These are phyloP conservation scores for Enteropsectra breve DNA, from an alignment of 371 early-diverging fungal genomes.

Conservation along the genomic window DNA sequence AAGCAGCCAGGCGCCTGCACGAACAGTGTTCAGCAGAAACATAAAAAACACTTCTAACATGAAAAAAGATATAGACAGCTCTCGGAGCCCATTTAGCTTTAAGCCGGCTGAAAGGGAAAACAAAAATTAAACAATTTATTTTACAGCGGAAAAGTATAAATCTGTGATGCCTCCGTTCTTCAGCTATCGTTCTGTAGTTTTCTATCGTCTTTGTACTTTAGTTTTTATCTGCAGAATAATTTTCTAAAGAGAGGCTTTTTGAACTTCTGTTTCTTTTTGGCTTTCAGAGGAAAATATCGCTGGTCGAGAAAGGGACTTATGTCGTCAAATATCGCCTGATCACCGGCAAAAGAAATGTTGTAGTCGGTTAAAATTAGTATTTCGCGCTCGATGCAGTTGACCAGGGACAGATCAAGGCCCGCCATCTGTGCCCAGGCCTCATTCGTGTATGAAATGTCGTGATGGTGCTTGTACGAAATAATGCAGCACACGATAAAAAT, in stretches of 20 bases:
- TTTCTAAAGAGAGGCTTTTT: too few species aligned
- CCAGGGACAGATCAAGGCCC: background rate
- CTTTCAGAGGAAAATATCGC: background rate
- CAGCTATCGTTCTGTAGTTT: too few species aligned
- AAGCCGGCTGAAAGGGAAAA: too few species aligned
- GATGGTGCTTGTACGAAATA: slow-evolving; percentile 11
- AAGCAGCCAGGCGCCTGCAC: background rate
- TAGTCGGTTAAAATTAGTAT: slow-evolving; percentile 12
- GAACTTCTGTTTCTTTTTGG: background rate
- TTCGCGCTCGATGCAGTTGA: slow-evolving; percentile 5
- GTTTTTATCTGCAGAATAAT: too few species aligned
- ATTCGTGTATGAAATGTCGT: slow-evolving; percentile 20
- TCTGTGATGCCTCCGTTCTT: too few species aligned
- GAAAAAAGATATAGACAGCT: background rate
- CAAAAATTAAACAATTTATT: too few species aligned
- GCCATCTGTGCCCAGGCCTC: slow-evolving; percentile 16
- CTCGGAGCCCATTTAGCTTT: slow-evolving; percentile 10
- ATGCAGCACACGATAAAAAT: slow-evolving; percentile 12
- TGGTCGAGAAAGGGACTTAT: background rate
- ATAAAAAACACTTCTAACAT: background rate
- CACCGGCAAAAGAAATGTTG: slow-evolving; percentile 7
- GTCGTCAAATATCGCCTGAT: background rate
- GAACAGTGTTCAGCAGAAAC: background rate
- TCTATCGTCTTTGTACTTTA: too few species aligned
- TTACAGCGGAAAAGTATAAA: too few species aligned